Evolutionary conservation across 2,329 filamentous ascomycete genomes (phyloP), one percentile per base, ranked within the genome.

Genomic region (Botrytis pseudocinerea): DNA sequence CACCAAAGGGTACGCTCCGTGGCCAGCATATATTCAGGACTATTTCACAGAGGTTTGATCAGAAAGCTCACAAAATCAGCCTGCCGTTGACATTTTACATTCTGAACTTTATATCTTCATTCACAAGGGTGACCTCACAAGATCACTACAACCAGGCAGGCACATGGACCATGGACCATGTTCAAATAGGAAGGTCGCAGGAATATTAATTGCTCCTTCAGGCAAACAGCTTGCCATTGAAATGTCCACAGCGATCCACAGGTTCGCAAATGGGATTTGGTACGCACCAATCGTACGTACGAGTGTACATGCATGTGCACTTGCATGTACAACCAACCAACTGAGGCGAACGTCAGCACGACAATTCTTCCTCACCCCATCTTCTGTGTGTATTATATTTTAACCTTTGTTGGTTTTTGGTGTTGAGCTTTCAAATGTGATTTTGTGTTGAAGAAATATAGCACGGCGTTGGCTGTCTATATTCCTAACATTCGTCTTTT

Each of bases 181-280:
- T 22, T 48, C 4, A 54, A 51, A 40, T n/a, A 66, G 64, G 46
- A 66, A 66, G 64, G 64, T 38, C 12, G 25, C 6, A 28, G 38
- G 12, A 28, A 28, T 16, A 12, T 54, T 28, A 25, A 54, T 54
- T 40, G 35, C 35, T 68, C 65, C 46, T 68, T 32, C 18, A 42
- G 48, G 25, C 48, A 68, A 57, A 68, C 18, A 32, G 44, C 57
- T 70, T 70, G 38, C 59, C 32, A 40, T 18, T 22, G 8, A 46
- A 57, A 42, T 32, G 46, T 68, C 69, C 51, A 32, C 46, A 44
- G 59, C 69, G 69, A 71, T 65, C 57, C 69, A 71, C n/a, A 57
- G 25, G 42, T 28, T 57, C 18, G 32, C 48, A 42, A 16, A 42
- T 57, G 16, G 46, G 35, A 57, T 25, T 42, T 57, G n/a, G 35